These are phyloP conservation scores for Talaromyces sp. DNA, from an alignment of 2,329 filamentous ascomycete genomes.

Conservation along the genomic window DNA sequence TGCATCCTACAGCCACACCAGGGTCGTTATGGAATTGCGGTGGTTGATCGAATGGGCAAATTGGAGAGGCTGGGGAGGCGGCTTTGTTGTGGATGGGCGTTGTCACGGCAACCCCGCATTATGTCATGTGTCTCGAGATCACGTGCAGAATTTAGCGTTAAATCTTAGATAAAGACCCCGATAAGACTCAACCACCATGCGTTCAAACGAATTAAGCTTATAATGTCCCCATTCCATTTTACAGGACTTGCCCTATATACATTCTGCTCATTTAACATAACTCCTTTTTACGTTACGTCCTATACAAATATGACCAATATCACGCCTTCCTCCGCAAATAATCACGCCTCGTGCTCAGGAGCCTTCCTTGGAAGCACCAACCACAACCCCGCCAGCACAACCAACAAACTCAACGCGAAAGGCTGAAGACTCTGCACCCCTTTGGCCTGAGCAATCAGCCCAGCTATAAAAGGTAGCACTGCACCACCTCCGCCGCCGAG, in stretches of 20 bases:
- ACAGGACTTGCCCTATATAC: neutral
- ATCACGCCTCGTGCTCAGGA: slow-evolving; percentile 13
- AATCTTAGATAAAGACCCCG: neutral
- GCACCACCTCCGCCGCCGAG: slow-evolving; percentile 66
- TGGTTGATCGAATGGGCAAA: slow-evolving; percentile 27
- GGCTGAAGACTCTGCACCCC: slow-evolving; percentile 56
- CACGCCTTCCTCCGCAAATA: neutral
- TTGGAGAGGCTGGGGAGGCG: slow-evolving; percentile 30
- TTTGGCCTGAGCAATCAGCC: slow-evolving; percentile 43
- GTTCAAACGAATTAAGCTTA: too few relatives aligned
- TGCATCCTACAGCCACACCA: neutral
- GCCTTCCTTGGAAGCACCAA: slow-evolving; percentile 2
- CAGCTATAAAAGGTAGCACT: slow-evolving; percentile 36
- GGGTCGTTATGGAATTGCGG: slow-evolving; percentile 23
- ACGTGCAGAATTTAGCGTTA: neutral
- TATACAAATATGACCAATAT: neutral
- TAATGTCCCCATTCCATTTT: neutral
- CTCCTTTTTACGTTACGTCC: neutral
- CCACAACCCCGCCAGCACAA: neutral
- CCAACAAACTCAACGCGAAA: slow-evolving; percentile 49
- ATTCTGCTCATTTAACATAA: neutral
- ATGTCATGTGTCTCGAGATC: slow-evolving; percentile 17
- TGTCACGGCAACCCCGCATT: slow-evolving; percentile 22
- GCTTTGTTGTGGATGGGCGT: slow-evolving; percentile 20
- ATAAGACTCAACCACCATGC: neutral